These are phyloP conservation scores for Mortierella sp. DNA, from an alignment of 371 early-diverging fungal genomes.

Conservation along the genomic window DNA sequence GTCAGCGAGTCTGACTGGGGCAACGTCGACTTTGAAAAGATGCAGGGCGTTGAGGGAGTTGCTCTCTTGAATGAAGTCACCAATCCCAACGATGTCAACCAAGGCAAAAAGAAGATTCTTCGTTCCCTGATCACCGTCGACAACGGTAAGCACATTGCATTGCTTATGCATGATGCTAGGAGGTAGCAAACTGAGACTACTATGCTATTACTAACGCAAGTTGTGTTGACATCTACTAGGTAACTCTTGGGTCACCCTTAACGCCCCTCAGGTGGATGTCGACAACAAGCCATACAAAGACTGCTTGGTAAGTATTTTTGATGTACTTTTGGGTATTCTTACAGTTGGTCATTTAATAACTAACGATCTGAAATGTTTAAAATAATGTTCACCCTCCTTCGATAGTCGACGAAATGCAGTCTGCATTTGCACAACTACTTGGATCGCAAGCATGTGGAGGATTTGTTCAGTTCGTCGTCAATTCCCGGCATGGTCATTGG, in stretches of 20 bases:
- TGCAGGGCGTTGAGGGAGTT: conserved; percentile 93
- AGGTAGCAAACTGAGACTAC: neutral
- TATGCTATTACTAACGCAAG: neutral
- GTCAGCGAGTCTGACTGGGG: conserved; percentile 88
- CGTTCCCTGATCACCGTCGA: conserved; percentile 85
- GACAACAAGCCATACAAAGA: conserved; percentile 32
- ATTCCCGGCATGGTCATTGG: conserved; percentile 94
- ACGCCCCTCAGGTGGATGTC: conserved; percentile 30
- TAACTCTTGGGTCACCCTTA: conserved; percentile 31
- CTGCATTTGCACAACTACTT: conserved; percentile 90
- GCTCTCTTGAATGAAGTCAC: conserved; percentile 88
- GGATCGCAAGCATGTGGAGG: conserved; percentile 81
- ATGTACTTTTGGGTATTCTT: neutral
- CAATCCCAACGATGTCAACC: conserved; percentile 75
- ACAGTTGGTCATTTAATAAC: no score
- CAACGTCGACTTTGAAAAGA: conserved; percentile 95
- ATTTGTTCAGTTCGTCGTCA: conserved; percentile 82
- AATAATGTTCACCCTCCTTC: neutral
- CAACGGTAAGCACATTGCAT: conserved; percentile 74
- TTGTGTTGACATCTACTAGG: conserved; percentile 23
- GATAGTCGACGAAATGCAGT: conserved; percentile 66
- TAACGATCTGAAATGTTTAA: no score
- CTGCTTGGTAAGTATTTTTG: conserved; percentile 30
- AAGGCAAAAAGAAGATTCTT: conserved; percentile 72
- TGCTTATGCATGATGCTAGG: neutral